Evolutionary conservation across 2,329 filamentous ascomycete species (phyloP), one percentile per base, ranked within the genome.

Genomic region (Teratosphaeriaceae sp.): DNA sequence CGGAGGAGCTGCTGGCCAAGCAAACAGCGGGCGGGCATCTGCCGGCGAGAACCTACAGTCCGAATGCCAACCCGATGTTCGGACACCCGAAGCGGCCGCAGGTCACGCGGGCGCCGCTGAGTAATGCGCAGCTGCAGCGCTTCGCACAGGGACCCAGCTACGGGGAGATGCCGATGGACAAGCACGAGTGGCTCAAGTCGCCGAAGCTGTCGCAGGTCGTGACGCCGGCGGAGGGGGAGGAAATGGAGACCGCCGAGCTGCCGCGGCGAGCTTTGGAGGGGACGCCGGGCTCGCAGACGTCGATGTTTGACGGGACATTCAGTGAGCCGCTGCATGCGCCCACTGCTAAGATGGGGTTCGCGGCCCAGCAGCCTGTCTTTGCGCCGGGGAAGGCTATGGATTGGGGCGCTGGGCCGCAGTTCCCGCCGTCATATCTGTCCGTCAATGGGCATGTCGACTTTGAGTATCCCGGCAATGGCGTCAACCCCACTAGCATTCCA

Each of bases 1-100:
- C n/a, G 12, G 34, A n/a, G n/a, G n/a, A n/a, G n/a, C 42, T 9
- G 40, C 42, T 3, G 20, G 44, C 15, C 40, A 27, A 39, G 45
- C 15, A 38, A 46, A 47, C 9, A 23, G 7, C 27, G 9, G 40
- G 7, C 2, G 3, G 6, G 7, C 43, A 48, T 11, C 27, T 49
- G 33, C 49, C 54, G 3, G 45, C 45, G 5, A 48, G 57, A 21
- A 60, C 50, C n/a, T 61, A 61, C 38, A 58, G 54, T 30, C 58
- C 60, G 1, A 59, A 62, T 24, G 53, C 55, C 5, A 61, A 62
- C 33, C 58, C 59, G 2, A 61, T 62, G 58, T 61, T 61, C 37
- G 58, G 53, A 2, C 53, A 56, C 38, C 52, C 57, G 1, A 49
- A 46, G 24, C 44, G 55, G n/a, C 55, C 60, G 2, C 45, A 44